Percentiles rank a stretch among this genome's conserved stretches.
Evolutionary conservation across 1,284 basidiomycete species (phyloP).

Genomic region (Ustilago curta): DNA sequence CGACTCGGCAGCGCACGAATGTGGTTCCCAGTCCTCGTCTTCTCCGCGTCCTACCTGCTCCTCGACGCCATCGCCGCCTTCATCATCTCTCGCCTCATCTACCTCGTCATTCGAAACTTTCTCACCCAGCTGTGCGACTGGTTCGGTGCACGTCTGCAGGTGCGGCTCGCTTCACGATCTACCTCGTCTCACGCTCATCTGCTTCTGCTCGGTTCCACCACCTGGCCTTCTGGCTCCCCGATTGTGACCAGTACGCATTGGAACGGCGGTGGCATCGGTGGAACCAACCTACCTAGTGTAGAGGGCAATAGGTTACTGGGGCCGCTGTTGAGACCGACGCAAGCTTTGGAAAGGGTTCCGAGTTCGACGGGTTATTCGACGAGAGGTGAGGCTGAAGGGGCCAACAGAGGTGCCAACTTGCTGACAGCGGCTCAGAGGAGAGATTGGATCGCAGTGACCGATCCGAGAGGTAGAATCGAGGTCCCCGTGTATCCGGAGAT

Average conservation of each 20-base stretch:
- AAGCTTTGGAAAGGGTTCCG: not conserved
- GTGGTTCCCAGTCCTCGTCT: constrained; percentile 34
- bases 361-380: not conserved
- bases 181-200: constrained; percentile 13
- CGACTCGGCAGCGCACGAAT: constrained; percentile 10
- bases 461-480: constrained; percentile 36
- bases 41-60: constrained; percentile 41
- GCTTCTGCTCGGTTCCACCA: constrained; percentile 22
- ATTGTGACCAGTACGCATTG: constrained; percentile 37
- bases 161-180: constrained; percentile 9
- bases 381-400: not conserved
- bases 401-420: not conserved
- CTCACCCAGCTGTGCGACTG: constrained; percentile 24
- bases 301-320: constrained; percentile 7
- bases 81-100: constrained; percentile 43
- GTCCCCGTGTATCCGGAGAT: constrained; percentile 40
- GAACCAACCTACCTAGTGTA: constrained; percentile 22
- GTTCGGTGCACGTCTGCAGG: constrained; percentile 32
- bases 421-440: constrained; percentile 24
- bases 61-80: constrained; percentile 40
- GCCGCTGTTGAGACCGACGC: constrained; percentile 11
- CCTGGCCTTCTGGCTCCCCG: constrained; percentile 30
- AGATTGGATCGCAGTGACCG: constrained; percentile 53
- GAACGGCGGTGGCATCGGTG: constrained; percentile 46
- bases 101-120: constrained; percentile 24